These are phyloP conservation scores for Mitragyna speciosa DNA, from an alignment of 257 asterid genomes.

Conservation along the genomic window DNA sequence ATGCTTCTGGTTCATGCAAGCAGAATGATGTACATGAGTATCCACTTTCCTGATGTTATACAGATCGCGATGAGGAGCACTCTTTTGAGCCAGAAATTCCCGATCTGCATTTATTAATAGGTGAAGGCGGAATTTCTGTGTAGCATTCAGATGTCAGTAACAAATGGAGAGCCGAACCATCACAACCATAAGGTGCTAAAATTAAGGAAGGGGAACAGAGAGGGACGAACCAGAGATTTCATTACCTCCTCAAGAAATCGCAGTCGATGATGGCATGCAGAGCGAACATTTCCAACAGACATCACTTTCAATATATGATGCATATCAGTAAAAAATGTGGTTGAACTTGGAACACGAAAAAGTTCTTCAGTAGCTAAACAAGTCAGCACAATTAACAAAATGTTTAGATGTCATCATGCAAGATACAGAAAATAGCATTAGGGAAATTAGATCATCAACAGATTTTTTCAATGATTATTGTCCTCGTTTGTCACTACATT, in stretches of 20 bases:
- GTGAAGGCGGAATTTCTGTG: constrained; percentile 87
- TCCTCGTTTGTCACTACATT: background rate
- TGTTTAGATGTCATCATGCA: background rate
- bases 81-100: constrained; percentile 88
- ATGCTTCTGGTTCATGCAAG: constrained; percentile 97
- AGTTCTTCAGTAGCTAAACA: constrained; percentile 66
- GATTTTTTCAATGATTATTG: background rate
- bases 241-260: constrained; percentile 87
- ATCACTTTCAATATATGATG: constrained; percentile 77
- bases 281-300: constrained; percentile 79
- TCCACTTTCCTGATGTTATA: constrained; percentile 93
- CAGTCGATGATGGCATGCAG: constrained; percentile 77
- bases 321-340: constrained; percentile 86
- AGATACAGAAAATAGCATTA: background rate
- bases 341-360: constrained; percentile 79
- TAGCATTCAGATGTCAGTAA: constrained; percentile 21
- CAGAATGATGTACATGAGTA: constrained; percentile 92
- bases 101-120: constrained; percentile 76
- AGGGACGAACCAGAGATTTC: constrained; percentile 2
- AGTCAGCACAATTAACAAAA: constrained; percentile 7
- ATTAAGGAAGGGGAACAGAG: background rate
- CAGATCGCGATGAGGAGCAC: constrained; percentile 96
- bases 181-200: constrained; percentile 5
- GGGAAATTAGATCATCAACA: background rate
- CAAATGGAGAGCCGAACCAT: constrained; percentile 11